Percentiles rank a stretch among this genome's conserved stretches.
Evolutionary conservation across 768 basidiomycete genomes (phyloP).

Genomic region (Zangia roseola): DNA sequence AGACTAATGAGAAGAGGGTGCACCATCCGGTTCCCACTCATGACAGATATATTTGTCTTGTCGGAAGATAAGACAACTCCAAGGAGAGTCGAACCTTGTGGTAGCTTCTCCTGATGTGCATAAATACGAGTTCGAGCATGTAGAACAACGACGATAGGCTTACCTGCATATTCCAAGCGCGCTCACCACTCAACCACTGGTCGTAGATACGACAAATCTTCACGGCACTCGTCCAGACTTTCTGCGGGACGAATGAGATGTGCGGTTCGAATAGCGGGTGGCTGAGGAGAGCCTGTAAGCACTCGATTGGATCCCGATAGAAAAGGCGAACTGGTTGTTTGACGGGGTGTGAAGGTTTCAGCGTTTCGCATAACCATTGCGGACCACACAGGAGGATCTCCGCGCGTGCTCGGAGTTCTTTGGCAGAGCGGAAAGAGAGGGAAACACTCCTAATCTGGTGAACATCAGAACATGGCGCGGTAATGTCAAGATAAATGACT

Average conservation of each 20-base stretch:
- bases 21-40: too few species aligned
- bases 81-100: constrained; percentile 27
- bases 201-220: too few species aligned
- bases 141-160: not conserved
- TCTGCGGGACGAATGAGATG: constrained; percentile 16
- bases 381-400: not conserved
- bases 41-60: too few species aligned
- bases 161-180: constrained; percentile 28
- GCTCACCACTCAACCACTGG: constrained; percentile 16
- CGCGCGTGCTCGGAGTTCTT: not conserved
- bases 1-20: too few species aligned
- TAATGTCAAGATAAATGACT: not conserved
- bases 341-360: not conserved
- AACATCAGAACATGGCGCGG: not conserved
- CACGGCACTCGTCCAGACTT: constrained; percentile 9
- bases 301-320: not conserved
- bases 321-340: too few species aligned
- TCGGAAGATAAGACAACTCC: constrained; percentile 31
- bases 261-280: not conserved
- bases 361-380: not conserved
- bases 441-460: not conserved
- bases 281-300: not conserved
- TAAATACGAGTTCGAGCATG: not conserved
- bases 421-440: not conserved
- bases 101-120: constrained; percentile 14